phyloP scores from a whole-genome alignment of 768 basidiomycete genomes.

The Tulasnella sp. region DNA sequence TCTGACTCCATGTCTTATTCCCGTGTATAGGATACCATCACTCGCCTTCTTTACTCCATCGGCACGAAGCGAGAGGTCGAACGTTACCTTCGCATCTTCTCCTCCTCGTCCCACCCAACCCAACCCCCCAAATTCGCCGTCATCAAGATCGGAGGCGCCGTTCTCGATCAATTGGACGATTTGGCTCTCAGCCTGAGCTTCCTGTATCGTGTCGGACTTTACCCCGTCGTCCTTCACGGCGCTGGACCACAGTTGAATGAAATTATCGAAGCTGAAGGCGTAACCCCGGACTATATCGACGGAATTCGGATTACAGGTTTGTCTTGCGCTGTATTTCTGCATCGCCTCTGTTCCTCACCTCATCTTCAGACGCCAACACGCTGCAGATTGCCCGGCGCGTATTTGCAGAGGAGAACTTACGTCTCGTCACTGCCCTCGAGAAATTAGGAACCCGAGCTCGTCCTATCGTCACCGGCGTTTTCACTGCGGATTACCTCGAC shows the following conservation, averaged over 20 bases:
- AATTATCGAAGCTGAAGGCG: slow-evolving; percentile 83
- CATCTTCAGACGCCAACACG: slow-evolving; percentile 68
- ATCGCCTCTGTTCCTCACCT: background rate
- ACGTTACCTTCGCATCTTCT: slow-evolving; percentile 95
- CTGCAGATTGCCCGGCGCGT: slow-evolving; percentile 89
- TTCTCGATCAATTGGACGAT: slow-evolving; percentile 83
- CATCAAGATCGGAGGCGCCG: slow-evolving; percentile 95
- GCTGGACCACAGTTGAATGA: slow-evolving; percentile 92
- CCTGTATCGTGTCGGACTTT: slow-evolving; percentile 93
- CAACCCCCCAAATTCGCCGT: slow-evolving; percentile 94
- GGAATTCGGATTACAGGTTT: slow-evolving; percentile 92
- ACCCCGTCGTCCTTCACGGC: slow-evolving; percentile 93
- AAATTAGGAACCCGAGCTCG: slow-evolving; percentile 91
- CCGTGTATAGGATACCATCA: slow-evolving; percentile 75
- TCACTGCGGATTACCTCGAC: slow-evolving; percentile 94
- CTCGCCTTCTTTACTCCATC: slow-evolving; percentile 89
- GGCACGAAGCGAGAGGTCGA: slow-evolving; percentile 97
- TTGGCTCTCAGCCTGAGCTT: slow-evolving; percentile 92
- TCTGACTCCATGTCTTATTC: background rate
- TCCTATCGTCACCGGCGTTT: slow-evolving; percentile 95
- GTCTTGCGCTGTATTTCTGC: slow-evolving; percentile 20
- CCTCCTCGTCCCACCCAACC: slow-evolving; percentile 78
- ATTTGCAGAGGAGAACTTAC: slow-evolving; percentile 94
- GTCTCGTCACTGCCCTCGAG: slow-evolving; percentile 86
- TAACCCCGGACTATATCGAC: slow-evolving; percentile 93